A percentile compares a stretch with the other conserved stretches of the same genome.
phyloP scores from a whole-genome alignment of 2,329 filamentous ascomycete genomes.

The Lithohypha guttulata region DNA sequence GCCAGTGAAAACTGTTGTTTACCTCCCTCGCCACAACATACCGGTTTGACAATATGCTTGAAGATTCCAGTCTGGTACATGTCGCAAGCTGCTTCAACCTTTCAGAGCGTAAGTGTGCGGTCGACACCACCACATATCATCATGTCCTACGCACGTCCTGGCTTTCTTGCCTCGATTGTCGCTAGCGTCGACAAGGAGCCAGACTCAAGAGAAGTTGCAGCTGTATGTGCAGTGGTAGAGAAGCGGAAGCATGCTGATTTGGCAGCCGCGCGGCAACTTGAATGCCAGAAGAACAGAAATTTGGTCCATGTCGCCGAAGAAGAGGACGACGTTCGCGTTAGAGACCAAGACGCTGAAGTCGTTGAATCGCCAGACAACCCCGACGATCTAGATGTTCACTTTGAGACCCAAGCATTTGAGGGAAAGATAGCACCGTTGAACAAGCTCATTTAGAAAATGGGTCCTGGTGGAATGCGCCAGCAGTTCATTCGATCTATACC shows the following conservation, averaged over 20 bases:
- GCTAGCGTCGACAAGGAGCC: not conserved
- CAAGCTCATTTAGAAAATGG: not conserved
- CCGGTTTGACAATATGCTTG: too few relatives aligned
- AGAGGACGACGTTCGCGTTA: not conserved
- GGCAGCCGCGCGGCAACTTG: not conserved
- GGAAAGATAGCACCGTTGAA: not conserved
- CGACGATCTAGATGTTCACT: not conserved
- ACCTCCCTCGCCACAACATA: too few relatives aligned
- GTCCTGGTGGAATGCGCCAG: not conserved
- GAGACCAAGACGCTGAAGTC: not conserved
- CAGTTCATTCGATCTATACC: constrained; percentile 1
- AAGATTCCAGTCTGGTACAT: too few relatives aligned
- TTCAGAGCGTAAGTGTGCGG: too few relatives aligned
- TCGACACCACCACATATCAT: too few relatives aligned
- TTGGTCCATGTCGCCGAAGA: not conserved
- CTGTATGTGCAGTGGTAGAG: not conserved
- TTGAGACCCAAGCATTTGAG: not conserved
- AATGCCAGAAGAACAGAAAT: not conserved
- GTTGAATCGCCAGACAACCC: not conserved
- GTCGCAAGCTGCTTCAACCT: too few relatives aligned
- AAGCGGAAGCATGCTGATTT: not conserved
- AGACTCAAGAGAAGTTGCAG: not conserved
- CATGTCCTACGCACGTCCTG: too few relatives aligned
- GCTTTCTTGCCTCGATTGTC: not conserved
- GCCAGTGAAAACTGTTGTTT: too few relatives aligned